Evolutionary conservation across 805 yeast species (phyloP).

Genomic region (Diddensiella caesifluorescens): DNA sequence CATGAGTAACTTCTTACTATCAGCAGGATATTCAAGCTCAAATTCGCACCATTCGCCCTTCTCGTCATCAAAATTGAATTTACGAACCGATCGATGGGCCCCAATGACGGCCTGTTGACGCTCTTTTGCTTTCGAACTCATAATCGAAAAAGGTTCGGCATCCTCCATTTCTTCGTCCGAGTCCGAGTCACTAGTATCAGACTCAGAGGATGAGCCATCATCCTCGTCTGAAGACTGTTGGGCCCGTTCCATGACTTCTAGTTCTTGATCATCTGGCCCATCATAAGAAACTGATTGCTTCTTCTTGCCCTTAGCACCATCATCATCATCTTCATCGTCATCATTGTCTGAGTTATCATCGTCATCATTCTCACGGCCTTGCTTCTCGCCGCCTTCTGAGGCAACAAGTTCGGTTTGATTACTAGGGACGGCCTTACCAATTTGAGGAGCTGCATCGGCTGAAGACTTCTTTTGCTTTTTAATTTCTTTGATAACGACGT

Average conservation of each 20-base stretch:
- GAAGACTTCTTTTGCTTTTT: slow-evolving; percentile 64
- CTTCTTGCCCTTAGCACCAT: slow-evolving; percentile 36
- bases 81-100: slow-evolving; percentile 64
- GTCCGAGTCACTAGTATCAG: slow-evolving; percentile 39
- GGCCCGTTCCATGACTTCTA: slow-evolving; percentile 81
- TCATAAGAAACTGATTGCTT: slow-evolving; percentile 91
- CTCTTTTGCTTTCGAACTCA: slow-evolving; percentile 64
- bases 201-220: slow-evolving; percentile 28
- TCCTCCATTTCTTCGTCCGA: slow-evolving; percentile 38
- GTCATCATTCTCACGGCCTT: slow-evolving; percentile 37
- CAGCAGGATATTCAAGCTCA: slow-evolving; percentile 73
- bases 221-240: slow-evolving; percentile 38
- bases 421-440: slow-evolving; percentile 34
- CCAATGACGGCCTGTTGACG: slow-evolving; percentile 81
- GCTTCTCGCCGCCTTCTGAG: slow-evolving; percentile 30
- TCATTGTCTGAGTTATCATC: slow-evolving; percentile 41
- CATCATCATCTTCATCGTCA: slow-evolving; percentile 48
- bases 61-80: slow-evolving; percentile 85
- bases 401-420: slow-evolving; percentile 51
- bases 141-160: slow-evolving; percentile 14
- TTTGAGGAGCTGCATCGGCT: slow-evolving; percentile 31
- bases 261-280: slow-evolving; percentile 91
- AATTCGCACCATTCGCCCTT: slow-evolving; percentile 92
- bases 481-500: slow-evolving; percentile 70
- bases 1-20: slow-evolving; percentile 90